phyloP scores from a whole-genome alignment of 2,329 filamentous ascomycete genomes.

The Neurospora sp. region DNA sequence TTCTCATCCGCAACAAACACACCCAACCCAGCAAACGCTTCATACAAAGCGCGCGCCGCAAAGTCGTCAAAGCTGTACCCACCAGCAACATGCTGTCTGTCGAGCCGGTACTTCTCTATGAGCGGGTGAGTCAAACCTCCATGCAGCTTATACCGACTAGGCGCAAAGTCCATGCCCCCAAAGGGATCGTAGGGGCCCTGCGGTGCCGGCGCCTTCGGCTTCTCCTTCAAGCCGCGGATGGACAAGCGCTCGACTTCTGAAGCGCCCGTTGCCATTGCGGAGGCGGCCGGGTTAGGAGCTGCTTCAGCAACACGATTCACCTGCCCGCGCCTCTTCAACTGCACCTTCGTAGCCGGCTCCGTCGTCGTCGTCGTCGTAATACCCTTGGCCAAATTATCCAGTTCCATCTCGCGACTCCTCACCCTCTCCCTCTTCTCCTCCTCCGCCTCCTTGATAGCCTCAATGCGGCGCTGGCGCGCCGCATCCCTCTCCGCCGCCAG shows the following conservation, averaged over 20 bases:
- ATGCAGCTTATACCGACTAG: constrained; percentile 60
- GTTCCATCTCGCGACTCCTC: constrained; percentile 56
- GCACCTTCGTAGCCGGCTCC: constrained; percentile 11
- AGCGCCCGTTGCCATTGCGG: constrained; percentile 15
- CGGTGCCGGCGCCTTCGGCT: constrained; percentile 28
- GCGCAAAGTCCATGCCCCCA: constrained; percentile 59
- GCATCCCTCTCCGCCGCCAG: constrained; percentile 58
- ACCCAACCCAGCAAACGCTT: constrained; percentile 81
- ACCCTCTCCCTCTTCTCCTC: constrained; percentile 56
- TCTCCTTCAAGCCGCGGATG: constrained; percentile 72
- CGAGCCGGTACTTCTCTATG: constrained; percentile 44
- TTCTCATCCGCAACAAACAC: constrained; percentile 80
- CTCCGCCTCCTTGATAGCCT: constrained; percentile 57
- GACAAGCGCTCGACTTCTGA: constrained; percentile 32
- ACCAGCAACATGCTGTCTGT: constrained; percentile 59
- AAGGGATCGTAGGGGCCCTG: constrained; percentile 83
- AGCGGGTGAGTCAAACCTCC: constrained; percentile 59
- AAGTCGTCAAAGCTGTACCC: constrained; percentile 81
- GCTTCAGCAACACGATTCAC: not conserved
- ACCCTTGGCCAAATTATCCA: constrained; percentile 57
- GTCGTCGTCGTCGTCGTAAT: not conserved
- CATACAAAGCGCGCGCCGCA: constrained; percentile 68
- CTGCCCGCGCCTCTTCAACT: constrained; percentile 25
- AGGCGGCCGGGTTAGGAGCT: not conserved
- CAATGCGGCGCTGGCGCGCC: constrained; percentile 50